phyloP scores from a whole-genome alignment of 352 stramenopile genomes.

The Pythium sp. region DNA sequence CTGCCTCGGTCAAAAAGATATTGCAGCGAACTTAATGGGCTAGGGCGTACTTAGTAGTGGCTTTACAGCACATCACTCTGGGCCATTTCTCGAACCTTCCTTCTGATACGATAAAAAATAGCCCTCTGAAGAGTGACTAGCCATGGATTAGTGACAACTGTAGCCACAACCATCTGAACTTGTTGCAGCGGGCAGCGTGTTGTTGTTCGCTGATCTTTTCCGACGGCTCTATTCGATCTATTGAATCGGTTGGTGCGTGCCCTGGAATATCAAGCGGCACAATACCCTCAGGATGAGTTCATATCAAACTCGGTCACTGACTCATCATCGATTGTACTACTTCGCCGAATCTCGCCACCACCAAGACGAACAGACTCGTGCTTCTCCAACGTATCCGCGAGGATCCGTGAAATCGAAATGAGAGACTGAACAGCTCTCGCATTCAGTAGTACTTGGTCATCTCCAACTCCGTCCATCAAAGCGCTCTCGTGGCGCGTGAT shows the following conservation, averaged over 20 bases:
- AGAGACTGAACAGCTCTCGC: constrained; percentile 31
- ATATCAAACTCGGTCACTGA: constrained; percentile 31
- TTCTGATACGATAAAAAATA: constrained; percentile 6
- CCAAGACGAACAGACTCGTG: constrained; percentile 17
- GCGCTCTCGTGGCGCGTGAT: constrained; percentile 15
- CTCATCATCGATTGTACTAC: constrained; percentile 19
- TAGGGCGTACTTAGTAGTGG: neutral
- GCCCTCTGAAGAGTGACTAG: constrained; percentile 11
- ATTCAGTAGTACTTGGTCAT: constrained; percentile 18
- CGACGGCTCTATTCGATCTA: neutral
- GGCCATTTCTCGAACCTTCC: constrained; percentile 41
- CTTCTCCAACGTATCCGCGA: constrained; percentile 45
- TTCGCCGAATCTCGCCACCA: constrained; percentile 1
- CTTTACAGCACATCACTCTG: neutral
- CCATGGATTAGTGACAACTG: neutral
- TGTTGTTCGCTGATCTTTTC: neutral
- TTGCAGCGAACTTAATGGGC: neutral
- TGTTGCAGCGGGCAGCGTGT: neutral
- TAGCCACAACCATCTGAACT: neutral
- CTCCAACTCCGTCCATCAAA: neutral
- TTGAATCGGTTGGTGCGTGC: no score
- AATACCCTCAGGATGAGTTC: constrained; percentile 11
- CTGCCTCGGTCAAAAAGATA: neutral
- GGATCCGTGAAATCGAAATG: constrained; percentile 42
- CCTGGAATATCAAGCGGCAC: neutral